Evolutionary conservation across 2,329 filamentous ascomycete genomes (phyloP).

Genomic region (Gaeumannomyces sp.): DNA sequence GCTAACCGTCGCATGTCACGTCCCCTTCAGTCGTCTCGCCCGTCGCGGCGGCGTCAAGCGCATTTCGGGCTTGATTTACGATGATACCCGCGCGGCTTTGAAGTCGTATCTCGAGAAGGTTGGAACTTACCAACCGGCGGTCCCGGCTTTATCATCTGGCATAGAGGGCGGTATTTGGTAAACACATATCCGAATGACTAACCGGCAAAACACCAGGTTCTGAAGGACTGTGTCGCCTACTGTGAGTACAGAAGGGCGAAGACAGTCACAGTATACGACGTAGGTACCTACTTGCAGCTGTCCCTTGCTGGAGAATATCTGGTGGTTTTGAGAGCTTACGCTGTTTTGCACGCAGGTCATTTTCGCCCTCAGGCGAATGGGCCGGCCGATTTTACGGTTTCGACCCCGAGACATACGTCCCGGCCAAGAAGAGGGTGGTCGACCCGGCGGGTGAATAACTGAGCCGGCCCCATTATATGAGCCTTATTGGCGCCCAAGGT

Average conservation of each 20-base stretch:
- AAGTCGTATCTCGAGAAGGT: slow-evolving; percentile 43
- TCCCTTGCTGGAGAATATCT: neutral
- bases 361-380: slow-evolving; percentile 40
- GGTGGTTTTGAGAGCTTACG: neutral
- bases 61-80: slow-evolving; percentile 60
- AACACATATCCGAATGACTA: neutral
- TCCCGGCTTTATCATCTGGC: neutral
- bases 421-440: slow-evolving; percentile 11
- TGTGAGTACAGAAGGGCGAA: slow-evolving; percentile 50
- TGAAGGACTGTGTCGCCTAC: slow-evolving; percentile 42
- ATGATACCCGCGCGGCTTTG: slow-evolving; percentile 49
- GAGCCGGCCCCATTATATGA: neutral
- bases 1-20: neutral
- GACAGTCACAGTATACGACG: slow-evolving; percentile 58
- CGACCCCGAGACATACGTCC: slow-evolving; percentile 34
- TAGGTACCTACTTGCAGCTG: slow-evolving; percentile 29
- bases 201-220: slow-evolving; percentile 4
- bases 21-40: slow-evolving; percentile 53
- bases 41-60: slow-evolving; percentile 72
- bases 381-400: slow-evolving; percentile 54
- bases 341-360: slow-evolving; percentile 40
- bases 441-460: neutral
- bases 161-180: neutral
- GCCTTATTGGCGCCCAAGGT: neutral
- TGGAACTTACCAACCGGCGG: slow-evolving; percentile 15